Conservation (phyloP, 768 basidiomycete species). For the Kwoniella newhampshirensis region DNA sequence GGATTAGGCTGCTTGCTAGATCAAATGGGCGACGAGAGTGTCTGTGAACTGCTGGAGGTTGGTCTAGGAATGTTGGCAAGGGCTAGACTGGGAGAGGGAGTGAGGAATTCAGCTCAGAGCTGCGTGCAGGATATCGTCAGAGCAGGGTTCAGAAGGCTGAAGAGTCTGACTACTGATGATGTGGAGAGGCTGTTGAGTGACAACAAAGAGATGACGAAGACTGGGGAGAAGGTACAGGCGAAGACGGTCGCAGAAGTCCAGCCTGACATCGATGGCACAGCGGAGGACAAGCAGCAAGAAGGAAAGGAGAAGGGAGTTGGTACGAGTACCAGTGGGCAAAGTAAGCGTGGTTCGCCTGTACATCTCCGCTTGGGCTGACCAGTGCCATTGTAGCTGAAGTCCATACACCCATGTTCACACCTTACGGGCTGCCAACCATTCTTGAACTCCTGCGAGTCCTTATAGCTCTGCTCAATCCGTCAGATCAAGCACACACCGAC, state of each 20-base stretch:
- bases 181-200: conserved; percentile 31
- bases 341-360: not conserved
- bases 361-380: conserved; percentile 1
- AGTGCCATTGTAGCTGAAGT: conserved; percentile 6
- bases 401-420: conserved; percentile 34
- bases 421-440: conserved; percentile 88
- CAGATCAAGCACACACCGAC: conserved; percentile 91
- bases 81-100: conserved; percentile 66
- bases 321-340: conserved; percentile 1
- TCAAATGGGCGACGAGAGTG: conserved; percentile 83
- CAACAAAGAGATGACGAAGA: conserved; percentile 15
- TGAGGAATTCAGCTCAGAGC: conserved; percentile 57
- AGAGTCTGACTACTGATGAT: conserved; percentile 33
- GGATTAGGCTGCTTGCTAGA: conserved; percentile 58
- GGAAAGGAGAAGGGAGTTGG: not conserved
- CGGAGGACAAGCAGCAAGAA: not conserved
- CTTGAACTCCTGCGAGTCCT: conserved; percentile 89
- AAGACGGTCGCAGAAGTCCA: not conserved
- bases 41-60: conserved; percentile 98
- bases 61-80: conserved; percentile 96
- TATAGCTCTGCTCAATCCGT: conserved; percentile 91
- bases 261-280: not conserved
- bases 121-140: conserved; percentile 86
- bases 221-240: conserved; percentile 4
- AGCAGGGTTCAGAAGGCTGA: conserved; percentile 72